Base-by-base conservation (phyloP, 495 filamentous ascomycete species). In the Rusavskia elegans region DNA sequence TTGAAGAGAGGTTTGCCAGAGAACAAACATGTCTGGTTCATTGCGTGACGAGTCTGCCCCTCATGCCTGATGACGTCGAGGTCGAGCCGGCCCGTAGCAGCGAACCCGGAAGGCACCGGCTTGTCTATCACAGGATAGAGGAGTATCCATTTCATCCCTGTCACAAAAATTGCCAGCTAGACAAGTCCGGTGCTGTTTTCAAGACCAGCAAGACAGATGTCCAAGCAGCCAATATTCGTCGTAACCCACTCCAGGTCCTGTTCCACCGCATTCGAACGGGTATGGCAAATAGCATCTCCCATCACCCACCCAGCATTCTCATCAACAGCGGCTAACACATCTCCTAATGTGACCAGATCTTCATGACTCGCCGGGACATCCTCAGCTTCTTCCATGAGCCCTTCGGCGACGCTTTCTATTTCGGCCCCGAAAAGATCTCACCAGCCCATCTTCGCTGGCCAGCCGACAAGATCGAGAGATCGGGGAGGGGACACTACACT, bases 221-320 rank as follows among this genome's bases (percentile, higher is more conserved):
- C 19, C 3, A 50, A 39, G n/a, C 6, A 19, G 14, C 49, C 53
- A 11, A 50, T 52, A 14, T 41, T 55, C 11, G 11, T 55, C 17
- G 42, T 48, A n/a, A 45, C 46, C 49, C 53, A 52, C 39, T 41
- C 48, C 0, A 30, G 49, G 17, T 42, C 49, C 17, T 50, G 48
- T 41, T 55, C 53, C 8, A 55, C 53, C 10, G 53, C 53, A 1
- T 46, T 55, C 35, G 53, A 52, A 48, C 44, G 53, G 23, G 53
- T 52, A 39, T 21, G 21, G 14, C 19, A 10, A 30, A 6, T n/a
- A 0, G 1, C 7, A 23, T 7, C 39, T 4, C n/a, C 1, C 3
- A 27, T 27, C 25, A 27, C 25, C 39, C 39, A 21, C 8, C 20
- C 11, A 11, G n/a, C 39, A 20, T 42, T 8, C 20, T 8, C 39